Evolutionary conservation across 768 basidiomycete species (phyloP).

Genomic region (Suillus placidus): DNA sequence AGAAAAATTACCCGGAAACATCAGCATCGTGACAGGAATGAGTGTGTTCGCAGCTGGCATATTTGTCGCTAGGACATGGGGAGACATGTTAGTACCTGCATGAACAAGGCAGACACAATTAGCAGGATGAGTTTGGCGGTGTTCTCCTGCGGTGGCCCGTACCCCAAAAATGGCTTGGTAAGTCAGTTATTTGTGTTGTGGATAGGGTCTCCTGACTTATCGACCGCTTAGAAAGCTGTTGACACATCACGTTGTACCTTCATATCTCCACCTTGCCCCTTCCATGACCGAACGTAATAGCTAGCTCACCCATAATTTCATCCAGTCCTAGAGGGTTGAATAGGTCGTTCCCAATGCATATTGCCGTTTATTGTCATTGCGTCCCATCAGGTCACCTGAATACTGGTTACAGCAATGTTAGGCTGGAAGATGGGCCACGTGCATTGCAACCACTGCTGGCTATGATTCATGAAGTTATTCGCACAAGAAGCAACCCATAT

Average conservation of each 20-base stretch:
- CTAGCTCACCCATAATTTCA: constrained; percentile 11
- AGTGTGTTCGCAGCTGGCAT: constrained; percentile 73
- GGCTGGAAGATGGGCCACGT: neutral
- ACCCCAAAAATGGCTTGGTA: constrained; percentile 2
- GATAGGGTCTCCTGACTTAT: neutral
- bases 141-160: neutral
- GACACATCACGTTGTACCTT: constrained; percentile 3
- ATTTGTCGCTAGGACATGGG: constrained; percentile 72
- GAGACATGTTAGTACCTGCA: constrained; percentile 73
- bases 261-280: constrained; percentile 2
- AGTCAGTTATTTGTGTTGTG: neutral
- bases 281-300: constrained; percentile 7
- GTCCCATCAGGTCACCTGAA: neutral
- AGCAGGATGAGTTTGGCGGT: constrained; percentile 1
- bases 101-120: constrained; percentile 29
- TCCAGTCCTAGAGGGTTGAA: constrained; percentile 7
- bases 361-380: constrained; percentile 7
- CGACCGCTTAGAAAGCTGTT: neutral
- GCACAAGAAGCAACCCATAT: neutral
- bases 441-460: constrained; percentile 1
- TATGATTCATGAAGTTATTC: constrained; percentile 6
- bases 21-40: constrained; percentile 67
- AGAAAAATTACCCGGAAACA: constrained; percentile 74
- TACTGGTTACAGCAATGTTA: constrained; percentile 1
- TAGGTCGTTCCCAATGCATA: constrained; percentile 7